Base-by-base conservation (phyloP, 1,284 basidiomycete species). In the Puccinia hordei region DNA sequence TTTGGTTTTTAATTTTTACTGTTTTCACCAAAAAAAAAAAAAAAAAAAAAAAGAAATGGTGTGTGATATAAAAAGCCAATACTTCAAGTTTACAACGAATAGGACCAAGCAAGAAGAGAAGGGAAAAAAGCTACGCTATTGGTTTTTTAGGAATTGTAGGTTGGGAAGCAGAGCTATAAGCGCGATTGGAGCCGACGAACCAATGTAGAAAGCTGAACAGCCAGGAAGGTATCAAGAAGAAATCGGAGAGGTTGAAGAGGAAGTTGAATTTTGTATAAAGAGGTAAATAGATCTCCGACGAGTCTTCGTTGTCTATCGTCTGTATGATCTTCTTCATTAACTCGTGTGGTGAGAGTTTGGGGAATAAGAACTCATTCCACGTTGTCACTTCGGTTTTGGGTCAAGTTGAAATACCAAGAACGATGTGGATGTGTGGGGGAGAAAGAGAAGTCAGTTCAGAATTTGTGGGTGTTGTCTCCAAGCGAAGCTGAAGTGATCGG, bases 271-370 rank as follows among this genome's bases (percentile, higher is more conserved):
- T 87, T 12, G 88, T 88, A 83, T 90, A 93, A 85, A 92, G 90
- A 17, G 94, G 94, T 83, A 93, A 83, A 82, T 89, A 87, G 78
- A 95, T 89, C 19, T 88, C 89, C 77, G 89, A 88, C 17, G 90
- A 91, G 83, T 93, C 90, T 81, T 92, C 90, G 59, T 90, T 89
- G 84, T 95, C 92, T 65, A 97, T 85, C 0, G 91, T 90, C 13
- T 89, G 86, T 76, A 96, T 92, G 83, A 96, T 90, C n/a, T 87
- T 87, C 84, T 93, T 93, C 76, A 92, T 93, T 6, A 97, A 88
- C 1, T 89, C 87, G 63, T 92, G 88, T 0, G 94, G 91, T 68
- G 89, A 87, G 15, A 95, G 84, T 35, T 90, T 89, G 0, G 94
- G 94, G 55, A 90, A 88, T 83, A 93, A 88, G 87, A 95, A 95